phyloP scores from a whole-genome alignment of 202 grass and related monocot genomes.

The Setaria viridis region DNA sequence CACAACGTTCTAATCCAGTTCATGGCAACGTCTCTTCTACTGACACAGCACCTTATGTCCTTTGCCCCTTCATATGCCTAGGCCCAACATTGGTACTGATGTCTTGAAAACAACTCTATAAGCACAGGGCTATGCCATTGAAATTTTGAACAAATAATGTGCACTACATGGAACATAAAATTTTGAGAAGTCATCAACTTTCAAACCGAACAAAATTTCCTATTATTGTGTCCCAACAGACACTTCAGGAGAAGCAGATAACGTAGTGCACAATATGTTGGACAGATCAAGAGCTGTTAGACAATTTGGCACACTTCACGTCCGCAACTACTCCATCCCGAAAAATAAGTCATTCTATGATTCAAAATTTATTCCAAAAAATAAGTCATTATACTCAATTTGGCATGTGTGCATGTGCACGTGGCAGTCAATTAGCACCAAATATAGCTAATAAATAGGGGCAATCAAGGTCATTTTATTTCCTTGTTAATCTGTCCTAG shows the following conservation, averaged over 20 bases:
- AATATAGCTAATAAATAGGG: too few species aligned
- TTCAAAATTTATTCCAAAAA: too few species aligned
- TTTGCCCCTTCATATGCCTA: neutral
- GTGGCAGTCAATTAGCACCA: too few species aligned
- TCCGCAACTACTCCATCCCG: neutral
- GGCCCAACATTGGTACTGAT: neutral
- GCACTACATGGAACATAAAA: neutral
- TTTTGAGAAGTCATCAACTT: neutral
- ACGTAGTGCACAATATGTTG: neutral
- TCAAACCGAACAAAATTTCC: slow-evolving; percentile 13
- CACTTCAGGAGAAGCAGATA: neutral
- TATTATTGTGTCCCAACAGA: neutral
- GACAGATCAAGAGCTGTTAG: neutral
- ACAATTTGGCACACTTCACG: neutral
- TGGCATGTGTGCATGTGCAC: too few species aligned
- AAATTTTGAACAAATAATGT: neutral
- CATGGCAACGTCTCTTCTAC: neutral
- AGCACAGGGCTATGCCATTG: neutral
- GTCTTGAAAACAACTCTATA: neutral
- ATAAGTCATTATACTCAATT: too few species aligned
- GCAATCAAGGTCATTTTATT: too few species aligned
- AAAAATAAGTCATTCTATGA: too few species aligned
- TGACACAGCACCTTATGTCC: neutral
- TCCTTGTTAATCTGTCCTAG: too few species aligned
- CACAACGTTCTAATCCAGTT: neutral